These are phyloP conservation scores for Casaregolazyma lundiana DNA, from an alignment of 1,139 yeast genomes.

Conservation along the genomic window DNA sequence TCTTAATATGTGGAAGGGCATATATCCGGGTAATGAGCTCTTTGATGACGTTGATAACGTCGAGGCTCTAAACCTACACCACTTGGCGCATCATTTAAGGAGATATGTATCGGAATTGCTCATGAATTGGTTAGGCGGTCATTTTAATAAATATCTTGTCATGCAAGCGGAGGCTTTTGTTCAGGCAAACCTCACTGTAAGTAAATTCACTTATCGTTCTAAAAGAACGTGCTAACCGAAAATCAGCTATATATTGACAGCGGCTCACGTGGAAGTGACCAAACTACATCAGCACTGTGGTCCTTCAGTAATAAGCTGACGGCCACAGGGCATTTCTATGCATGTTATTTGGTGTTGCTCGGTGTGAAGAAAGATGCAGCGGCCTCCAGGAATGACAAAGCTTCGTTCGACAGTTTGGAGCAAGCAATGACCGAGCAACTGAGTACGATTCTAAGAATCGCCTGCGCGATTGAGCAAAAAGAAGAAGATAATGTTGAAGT, in stretches of 20 bases:
- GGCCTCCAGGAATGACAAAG: too few relatives aligned
- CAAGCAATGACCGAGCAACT: too few relatives aligned
- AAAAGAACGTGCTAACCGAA: too few relatives aligned
- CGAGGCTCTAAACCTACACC: not conserved
- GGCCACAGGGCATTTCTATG: too few relatives aligned
- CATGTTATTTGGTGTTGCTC: too few relatives aligned
- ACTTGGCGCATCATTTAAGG: not conserved
- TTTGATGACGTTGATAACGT: not conserved
- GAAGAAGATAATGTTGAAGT: not conserved
- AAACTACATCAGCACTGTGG: too few relatives aligned
- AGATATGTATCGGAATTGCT: not conserved
- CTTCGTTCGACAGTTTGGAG: too few relatives aligned
- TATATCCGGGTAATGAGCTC: constrained; percentile 1
- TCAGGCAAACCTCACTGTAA: not conserved
- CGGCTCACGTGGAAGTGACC: too few relatives aligned
- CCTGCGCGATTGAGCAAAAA: not conserved
- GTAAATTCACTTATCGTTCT: not conserved
- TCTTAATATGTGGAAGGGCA: constrained; percentile 3
- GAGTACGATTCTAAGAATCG: not conserved
- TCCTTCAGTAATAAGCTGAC: too few relatives aligned
- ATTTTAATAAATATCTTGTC: not conserved
- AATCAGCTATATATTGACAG: not conserved
- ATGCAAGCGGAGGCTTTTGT: not conserved
- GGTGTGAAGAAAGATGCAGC: too few relatives aligned
- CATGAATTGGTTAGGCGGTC: constrained; percentile 1